Evolutionary conservation across 805 yeast genomes (phyloP), one percentile per base, ranked within the genome.

Genomic region (Kazachstania viticola): DNA sequence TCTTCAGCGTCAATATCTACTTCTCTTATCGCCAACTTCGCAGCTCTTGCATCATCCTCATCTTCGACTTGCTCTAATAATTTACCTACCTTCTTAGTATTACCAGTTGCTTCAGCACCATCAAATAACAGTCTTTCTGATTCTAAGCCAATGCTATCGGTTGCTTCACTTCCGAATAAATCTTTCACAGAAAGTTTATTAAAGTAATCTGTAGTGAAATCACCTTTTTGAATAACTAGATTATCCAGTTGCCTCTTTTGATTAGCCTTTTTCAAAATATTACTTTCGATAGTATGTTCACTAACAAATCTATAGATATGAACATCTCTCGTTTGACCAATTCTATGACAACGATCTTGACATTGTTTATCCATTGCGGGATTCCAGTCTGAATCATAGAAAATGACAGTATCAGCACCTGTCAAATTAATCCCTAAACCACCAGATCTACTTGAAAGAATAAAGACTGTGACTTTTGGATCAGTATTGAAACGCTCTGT

Each of bases 321-420:
- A 22, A 91, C 99, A 53, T 91, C 98, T 49, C 98, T 69, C 13
- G 94, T 84, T 56, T 91, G 99, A 5, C 99, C 99, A 54, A 91
- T 91, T 65, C 99, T 79, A 56, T 91, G 99, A 60, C 97, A 91
- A 56, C 99, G 76, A 60, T 91, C 99, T 58, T 91, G 98, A 61
- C 98, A 91, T 59, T 91, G 99, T 51, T 85, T 84, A 56, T 91
- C 99, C 96, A 91, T 91, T 1, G 97, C 94, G 2, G 99, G 99
- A 52, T 91, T 91, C 98, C 98, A 88, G 58, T 88, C 98, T 3
- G 95, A 84, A 58, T 91, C 99, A 55, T 93, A 91, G 60, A 91
- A 93, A 6, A 91, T 84, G 27, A 91, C 99, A 0, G 98, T 91
- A 50, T 91, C 99, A 0, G 99, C 99, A 51, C 97, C 99, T 0